phyloP scores from a whole-genome alignment of 2,329 filamentous ascomycete genomes.

The Thelonectria blattea region DNA sequence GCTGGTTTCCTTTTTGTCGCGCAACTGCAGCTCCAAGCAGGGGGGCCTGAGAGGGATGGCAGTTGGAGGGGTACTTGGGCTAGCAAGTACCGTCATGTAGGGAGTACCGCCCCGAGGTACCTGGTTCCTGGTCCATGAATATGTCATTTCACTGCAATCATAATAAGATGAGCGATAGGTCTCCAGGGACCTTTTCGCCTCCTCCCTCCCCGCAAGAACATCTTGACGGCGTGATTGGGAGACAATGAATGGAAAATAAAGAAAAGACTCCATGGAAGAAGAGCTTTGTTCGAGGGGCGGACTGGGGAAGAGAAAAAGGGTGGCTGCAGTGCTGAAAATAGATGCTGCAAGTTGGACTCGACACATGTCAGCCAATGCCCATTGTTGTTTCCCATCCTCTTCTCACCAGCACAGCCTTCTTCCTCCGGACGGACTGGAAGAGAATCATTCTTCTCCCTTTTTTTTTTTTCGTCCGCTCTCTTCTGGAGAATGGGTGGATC shows the following conservation, averaged over 20 bases:
- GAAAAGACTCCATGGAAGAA: neutral
- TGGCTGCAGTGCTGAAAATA: slow-evolving; percentile 23
- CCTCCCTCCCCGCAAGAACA: too few species aligned
- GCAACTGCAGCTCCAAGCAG: neutral
- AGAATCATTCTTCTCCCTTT: neutral
- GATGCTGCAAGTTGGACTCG: slow-evolving; percentile 12
- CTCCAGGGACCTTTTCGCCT: neutral
- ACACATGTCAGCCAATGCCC: neutral
- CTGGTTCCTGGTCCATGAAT: neutral
- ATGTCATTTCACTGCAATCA: neutral
- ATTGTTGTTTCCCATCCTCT: neutral
- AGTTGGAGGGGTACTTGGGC: neutral
- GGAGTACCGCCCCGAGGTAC: too few species aligned
- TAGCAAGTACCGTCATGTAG: neutral
- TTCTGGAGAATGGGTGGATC: neutral
- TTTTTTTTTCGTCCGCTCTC: neutral
- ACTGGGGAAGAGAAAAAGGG: slow-evolving; percentile 6
- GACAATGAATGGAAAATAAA: too few species aligned
- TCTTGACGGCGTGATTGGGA: neutral
- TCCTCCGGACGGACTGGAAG: too few species aligned
- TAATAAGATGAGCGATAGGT: slow-evolving; percentile 3
- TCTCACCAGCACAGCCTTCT: slow-evolving; percentile 6
- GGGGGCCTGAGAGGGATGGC: too few species aligned
- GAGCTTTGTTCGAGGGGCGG: slow-evolving; percentile 18
- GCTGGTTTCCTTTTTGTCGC: neutral